These are phyloP conservation scores for Candida dajiaensis DNA, from an alignment of 805 yeast genomes.

Conservation along the genomic window DNA sequence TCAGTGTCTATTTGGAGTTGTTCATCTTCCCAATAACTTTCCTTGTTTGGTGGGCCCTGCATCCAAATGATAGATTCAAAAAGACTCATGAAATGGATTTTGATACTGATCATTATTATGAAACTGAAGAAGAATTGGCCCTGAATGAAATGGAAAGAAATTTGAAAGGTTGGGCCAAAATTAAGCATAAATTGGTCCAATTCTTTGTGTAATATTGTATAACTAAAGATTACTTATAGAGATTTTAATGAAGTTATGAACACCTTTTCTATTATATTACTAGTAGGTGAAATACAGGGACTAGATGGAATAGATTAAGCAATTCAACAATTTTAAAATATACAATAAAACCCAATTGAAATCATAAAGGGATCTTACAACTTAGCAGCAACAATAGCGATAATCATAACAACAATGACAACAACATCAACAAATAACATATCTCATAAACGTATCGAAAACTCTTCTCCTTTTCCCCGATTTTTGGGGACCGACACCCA, in stretches of 20 bases:
- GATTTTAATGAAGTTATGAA: no score
- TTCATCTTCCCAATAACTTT: conserved; percentile 41
- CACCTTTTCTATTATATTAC: no score
- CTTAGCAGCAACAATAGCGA: conserved; percentile 2
- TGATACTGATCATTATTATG: conserved; percentile 44
- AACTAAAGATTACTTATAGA: no score
- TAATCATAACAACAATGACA: neutral
- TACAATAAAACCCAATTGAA: neutral
- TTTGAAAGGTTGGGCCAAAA: conserved; percentile 39
- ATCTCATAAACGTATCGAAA: neutral
- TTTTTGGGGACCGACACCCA: neutral
- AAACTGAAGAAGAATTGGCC: conserved; percentile 39
- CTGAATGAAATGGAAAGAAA: conserved; percentile 23
- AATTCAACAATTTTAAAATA: no score
- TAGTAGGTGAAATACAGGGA: no score
- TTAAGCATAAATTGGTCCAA: conserved; percentile 14
- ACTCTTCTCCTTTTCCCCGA: no score
- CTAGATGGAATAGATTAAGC: no score
- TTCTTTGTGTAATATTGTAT: no score
- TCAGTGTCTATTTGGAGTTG: conserved; percentile 41
- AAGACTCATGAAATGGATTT: conserved; percentile 45
- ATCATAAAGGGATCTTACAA: neutral
- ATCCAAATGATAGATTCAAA: conserved; percentile 35
- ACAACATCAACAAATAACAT: neutral
- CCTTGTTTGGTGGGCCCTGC: conserved; percentile 35